These are phyloP conservation scores for Artemisia annua DNA, from an alignment of 129 eudicot genomes.

Conservation along the genomic window DNA sequence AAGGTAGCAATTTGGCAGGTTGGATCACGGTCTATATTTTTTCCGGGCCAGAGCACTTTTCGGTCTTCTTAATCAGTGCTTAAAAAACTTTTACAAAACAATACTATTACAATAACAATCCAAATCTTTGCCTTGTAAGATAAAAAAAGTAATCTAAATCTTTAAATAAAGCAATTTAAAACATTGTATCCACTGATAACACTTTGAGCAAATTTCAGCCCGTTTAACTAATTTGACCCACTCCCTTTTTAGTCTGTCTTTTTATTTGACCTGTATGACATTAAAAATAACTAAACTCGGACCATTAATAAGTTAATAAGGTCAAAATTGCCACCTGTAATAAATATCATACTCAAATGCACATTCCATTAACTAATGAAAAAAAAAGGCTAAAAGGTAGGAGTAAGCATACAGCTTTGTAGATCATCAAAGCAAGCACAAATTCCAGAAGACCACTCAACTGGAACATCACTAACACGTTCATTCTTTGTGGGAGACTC, in stretches of 20 bases:
- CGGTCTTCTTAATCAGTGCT: no score
- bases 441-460: constrained; percentile 92
- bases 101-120: background rate
- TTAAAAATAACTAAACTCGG: background rate
- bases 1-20: background rate
- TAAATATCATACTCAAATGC: constrained; percentile 26
- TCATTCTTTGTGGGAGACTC: constrained; percentile 23
- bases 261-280: background rate
- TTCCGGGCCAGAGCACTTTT: no score
- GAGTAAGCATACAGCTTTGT: constrained; percentile 82
- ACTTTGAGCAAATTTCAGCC: background rate
- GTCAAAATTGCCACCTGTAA: constrained; percentile 8
- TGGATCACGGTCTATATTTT: background rate
- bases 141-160: background rate
- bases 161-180: background rate
- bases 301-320: background rate
- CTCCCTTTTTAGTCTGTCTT: background rate
- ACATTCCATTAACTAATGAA: constrained; percentile 42
- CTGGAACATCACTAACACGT: constrained; percentile 28
- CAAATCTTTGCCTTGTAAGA: background rate
- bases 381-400: constrained; percentile 46
- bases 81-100: background rate
- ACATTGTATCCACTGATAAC: background rate
- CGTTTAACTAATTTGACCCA: background rate
- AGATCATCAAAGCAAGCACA: constrained; percentile 97